Evolutionary conservation across 2,329 filamentous ascomycete genomes (phyloP).

Genomic region (Phialocephala subalpina): DNA sequence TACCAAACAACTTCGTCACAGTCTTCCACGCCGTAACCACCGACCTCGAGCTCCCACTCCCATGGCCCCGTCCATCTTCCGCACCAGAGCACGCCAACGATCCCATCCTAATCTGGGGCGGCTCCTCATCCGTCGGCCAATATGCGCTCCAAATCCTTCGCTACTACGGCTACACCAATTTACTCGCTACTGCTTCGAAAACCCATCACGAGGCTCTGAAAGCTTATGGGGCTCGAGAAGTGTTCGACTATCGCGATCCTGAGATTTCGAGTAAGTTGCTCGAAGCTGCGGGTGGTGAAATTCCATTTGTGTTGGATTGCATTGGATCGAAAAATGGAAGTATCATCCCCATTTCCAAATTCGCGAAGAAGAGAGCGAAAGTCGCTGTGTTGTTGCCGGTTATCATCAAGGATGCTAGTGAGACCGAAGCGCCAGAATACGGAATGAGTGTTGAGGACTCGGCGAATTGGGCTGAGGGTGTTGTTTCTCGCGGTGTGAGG

Average conservation of each 20-base stretch:
- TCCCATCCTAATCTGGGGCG: slow-evolving; percentile 48
- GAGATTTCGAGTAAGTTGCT: slow-evolving; percentile 36
- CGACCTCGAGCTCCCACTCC: slow-evolving; percentile 61
- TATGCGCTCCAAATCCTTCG: slow-evolving; percentile 52
- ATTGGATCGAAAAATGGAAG: slow-evolving; percentile 58
- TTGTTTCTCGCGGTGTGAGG: slow-evolving; percentile 60
- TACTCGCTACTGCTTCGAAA: slow-evolving; percentile 46
- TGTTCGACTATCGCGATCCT: slow-evolving; percentile 44
- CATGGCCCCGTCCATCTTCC: slow-evolving; percentile 55
- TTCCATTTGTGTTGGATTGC: slow-evolving; percentile 62
- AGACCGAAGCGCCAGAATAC: slow-evolving; percentile 58
- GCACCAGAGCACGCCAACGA: slow-evolving; percentile 39
- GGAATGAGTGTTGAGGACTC: slow-evolving; percentile 58
- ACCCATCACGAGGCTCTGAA: slow-evolving; percentile 42
- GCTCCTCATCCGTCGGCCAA: slow-evolving; percentile 43
- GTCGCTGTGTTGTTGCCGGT: slow-evolving; percentile 69
- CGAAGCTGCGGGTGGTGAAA: slow-evolving; percentile 34
- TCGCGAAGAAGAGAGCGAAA: slow-evolving; percentile 53
- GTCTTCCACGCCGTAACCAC: slow-evolving; percentile 61
- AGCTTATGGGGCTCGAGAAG: slow-evolving; percentile 40
- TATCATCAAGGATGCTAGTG: slow-evolving; percentile 60
- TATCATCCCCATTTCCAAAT: slow-evolving; percentile 55
- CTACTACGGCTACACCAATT: slow-evolving; percentile 59
- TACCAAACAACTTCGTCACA: slow-evolving; percentile 66
- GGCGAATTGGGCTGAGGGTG: slow-evolving; percentile 59